Evolutionary conservation across 176 grass and related monocot genomes (phyloP), one percentile per base, ranked within the genome.

Genomic region (Phyllostachys edulis): DNA sequence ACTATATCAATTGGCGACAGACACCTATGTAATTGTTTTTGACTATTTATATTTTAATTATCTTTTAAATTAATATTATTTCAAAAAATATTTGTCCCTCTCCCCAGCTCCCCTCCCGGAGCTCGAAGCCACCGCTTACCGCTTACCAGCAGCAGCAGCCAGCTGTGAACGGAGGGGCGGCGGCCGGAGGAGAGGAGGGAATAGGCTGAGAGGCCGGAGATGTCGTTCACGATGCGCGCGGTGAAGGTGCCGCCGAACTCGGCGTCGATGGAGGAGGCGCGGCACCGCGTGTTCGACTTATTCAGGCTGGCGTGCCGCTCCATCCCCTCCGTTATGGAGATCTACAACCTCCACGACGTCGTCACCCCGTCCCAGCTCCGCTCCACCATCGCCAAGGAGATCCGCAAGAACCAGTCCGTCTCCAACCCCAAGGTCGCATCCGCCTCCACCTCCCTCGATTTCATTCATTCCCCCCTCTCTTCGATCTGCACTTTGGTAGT

Each of bases 161-260:
- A 38, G 37, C 39, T 46, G 67, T 42, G 52, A 69, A 67, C 50
- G 55, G 63, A 68, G 36, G 38, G 36, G 15, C 24, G 49, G 72
- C 49, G 14, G 50, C 15, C 61, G 44, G 62, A 47, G 26, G 26
- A 45, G 23, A 34, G 55, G 8, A 36, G 12, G 21, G 75, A 8
- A 6, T 16, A 24, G 11, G 62, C 18, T 6, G 62, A 67, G 77
- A 11, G 17, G 77, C 7, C 16, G 9, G 77, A 75, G 59, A 97
- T 94, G 92, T 59, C 92, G 88, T 92, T 92, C 89, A 93, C 77
- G 37, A 71, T 85, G 93, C 86, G 91, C 55, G 82, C 85, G 13
- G 85, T 95, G 80, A 98, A 94, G 85, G 91, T 98, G 64, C 93
- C 89, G 54, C 91, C 91, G 32, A 95, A 87, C 85, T 98, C 96